phyloP scores from a whole-genome alignment of 371 early-diverging fungal genomes.

The Lichtheimia ornata region DNA sequence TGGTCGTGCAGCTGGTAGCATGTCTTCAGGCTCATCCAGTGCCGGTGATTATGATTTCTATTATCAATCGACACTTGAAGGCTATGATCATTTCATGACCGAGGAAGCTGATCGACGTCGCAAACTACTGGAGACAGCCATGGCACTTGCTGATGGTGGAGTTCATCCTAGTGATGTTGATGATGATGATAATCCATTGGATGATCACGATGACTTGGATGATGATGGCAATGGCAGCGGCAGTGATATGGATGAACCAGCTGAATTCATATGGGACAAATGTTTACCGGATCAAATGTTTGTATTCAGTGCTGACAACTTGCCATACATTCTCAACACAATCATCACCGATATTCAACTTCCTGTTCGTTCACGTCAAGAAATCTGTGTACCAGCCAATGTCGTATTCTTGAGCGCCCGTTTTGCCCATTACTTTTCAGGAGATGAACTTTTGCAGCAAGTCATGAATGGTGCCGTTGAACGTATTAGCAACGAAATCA shows the following conservation, averaged over 20 bases:
- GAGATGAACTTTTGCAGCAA: conserved; percentile 67
- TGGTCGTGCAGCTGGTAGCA: conserved; percentile 29
- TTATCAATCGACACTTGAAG: conserved; percentile 49
- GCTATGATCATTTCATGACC: conserved; percentile 45
- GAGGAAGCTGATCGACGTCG: conserved; percentile 53
- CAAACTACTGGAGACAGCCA: conserved; percentile 41
- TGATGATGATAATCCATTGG: conserved; percentile 23
- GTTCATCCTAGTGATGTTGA: conserved; percentile 20
- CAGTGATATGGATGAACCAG: conserved; percentile 28
- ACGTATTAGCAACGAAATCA: conserved; percentile 57
- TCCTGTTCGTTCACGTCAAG: conserved; percentile 53
- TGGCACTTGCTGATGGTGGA: conserved; percentile 27
- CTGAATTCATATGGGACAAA: conserved; percentile 77
- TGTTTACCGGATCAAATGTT: conserved; percentile 89
- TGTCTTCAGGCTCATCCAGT: conserved; percentile 27
- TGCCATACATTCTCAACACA: conserved; percentile 72
- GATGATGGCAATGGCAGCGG: conserved; percentile 18
- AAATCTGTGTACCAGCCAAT: conserved; percentile 79
- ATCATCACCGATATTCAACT: conserved; percentile 64
- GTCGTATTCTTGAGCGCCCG: conserved; percentile 85
- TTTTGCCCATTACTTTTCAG: conserved; percentile 82
- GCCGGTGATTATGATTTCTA: conserved; percentile 51
- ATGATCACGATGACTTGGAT: conserved; percentile 20
- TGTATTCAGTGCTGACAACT: conserved; percentile 75
- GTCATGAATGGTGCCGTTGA: conserved; percentile 65